phyloP scores from a whole-genome alignment of 2,329 filamentous ascomycete species.

The Penicillium verrucosum region DNA sequence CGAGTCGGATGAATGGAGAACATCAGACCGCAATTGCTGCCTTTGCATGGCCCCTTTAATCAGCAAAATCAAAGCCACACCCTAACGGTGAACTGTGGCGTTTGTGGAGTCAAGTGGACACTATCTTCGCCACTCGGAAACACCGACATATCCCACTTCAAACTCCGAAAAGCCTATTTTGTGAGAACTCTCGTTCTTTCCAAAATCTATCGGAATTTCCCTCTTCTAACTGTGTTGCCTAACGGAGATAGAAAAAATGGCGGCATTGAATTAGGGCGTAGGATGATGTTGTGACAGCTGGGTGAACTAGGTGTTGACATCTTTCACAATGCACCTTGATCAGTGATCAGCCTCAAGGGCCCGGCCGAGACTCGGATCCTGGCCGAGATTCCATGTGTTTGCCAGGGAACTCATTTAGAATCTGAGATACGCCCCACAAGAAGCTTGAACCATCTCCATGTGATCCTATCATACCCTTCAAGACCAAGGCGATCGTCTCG shows the following conservation, averaged over 20 bases:
- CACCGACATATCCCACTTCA: conserved; percentile 10
- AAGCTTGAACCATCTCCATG: conserved; percentile 9
- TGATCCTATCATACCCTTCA: conserved; percentile 4
- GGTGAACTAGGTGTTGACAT: conserved; percentile 9
- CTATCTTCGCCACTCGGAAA: conserved; percentile 13
- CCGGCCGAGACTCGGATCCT: background rate
- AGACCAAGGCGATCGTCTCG: conserved; percentile 13
- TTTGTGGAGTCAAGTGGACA: conserved; percentile 8
- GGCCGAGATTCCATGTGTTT: conserved; percentile 9
- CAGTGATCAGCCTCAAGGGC: conserved; percentile 16
- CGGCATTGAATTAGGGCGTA: background rate
- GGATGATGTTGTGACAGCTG: background rate
- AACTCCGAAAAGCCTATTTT: background rate
- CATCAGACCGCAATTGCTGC: conserved; percentile 14
- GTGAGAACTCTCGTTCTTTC: background rate
- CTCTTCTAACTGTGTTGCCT: background rate
- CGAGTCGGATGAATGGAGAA: conserved; percentile 3
- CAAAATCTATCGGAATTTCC: background rate
- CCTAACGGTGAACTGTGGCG: conserved; percentile 21
- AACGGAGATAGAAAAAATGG: background rate
- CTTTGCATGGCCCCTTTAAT: background rate
- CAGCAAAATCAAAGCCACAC: conserved; percentile 19
- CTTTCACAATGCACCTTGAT: background rate
- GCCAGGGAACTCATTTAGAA: background rate
- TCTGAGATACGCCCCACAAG: conserved; percentile 11